Evolutionary conservation across 75 land plant species (phyloP), one percentile per base, ranked within the genome.

Genomic region (Azolla pinnata): DNA sequence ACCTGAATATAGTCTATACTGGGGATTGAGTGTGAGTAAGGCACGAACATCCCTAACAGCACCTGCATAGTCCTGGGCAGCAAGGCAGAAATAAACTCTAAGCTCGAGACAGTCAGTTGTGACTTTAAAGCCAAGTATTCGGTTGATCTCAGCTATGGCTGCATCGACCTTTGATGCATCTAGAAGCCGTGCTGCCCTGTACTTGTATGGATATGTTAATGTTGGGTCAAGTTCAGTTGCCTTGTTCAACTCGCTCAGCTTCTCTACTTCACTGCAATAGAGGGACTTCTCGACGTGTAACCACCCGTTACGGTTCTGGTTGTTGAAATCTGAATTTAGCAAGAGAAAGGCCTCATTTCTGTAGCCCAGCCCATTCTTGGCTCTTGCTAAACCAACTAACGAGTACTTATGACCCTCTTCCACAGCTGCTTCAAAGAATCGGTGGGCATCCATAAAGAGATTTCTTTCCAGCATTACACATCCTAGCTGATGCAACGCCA

Each of bases 161-260:
- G 75, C 74, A 59, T 82, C 67, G 19, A 72, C 80, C 58, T 81
- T 73, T 69, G 80, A 67, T 42, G 78, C 84, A 61, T 75, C 81
- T 90, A 92, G 84, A 55, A 92, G 61, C 18, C 72, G 73, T 26
- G 90, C 84, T 62, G 97, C 88, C 32, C 97, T 83, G 62, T 78
- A 88, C 86, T 89, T 88, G 61, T 85, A 92, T 8, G 97, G 97
- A 58, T 88, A 92, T 29, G 71, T 69, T 45, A 88, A 75, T 17
- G 97, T 92, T n/a, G 97, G 97, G 48, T 92, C 97, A 54, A 88
- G 60, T 29, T 82, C 87, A 14, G 90, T 88, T 60, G 97, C 96
- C 63, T 74, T 92, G 55, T 80, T 84, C 63, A 92, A 77, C 52
- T 92, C 96, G 54, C 64, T 68, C 73, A 69, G 67, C 62, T 69